phyloP scores from a whole-genome alignment of 208 protist genomes.

The Trypanosoma brucei region DNA sequence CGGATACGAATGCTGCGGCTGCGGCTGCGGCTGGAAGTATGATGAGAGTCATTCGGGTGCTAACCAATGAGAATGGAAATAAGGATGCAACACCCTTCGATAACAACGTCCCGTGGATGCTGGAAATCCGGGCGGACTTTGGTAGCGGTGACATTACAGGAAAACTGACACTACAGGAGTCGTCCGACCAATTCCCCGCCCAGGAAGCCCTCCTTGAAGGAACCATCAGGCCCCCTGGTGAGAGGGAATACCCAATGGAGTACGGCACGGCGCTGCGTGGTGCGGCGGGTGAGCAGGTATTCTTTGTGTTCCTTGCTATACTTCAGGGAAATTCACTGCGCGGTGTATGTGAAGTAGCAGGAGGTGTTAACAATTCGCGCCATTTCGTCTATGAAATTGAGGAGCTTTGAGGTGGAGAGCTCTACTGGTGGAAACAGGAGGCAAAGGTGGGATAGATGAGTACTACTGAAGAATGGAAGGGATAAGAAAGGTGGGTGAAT shows the following conservation, averaged over 20 bases:
- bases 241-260: constrained; percentile 85
- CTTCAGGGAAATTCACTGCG: constrained; percentile 84
- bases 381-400: constrained; percentile 84
- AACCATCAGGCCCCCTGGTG: constrained; percentile 71
- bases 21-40: constrained; percentile 44
- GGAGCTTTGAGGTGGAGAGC: constrained; percentile 48
- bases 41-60: constrained; percentile 80
- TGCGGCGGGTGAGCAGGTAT: constrained; percentile 47
- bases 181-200: constrained; percentile 45
- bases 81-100: constrained; percentile 77
- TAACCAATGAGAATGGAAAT: constrained; percentile 31
- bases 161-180: constrained; percentile 55
- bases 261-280: constrained; percentile 69
- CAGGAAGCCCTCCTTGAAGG: constrained; percentile 80
- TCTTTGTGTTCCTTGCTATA: constrained; percentile 79
- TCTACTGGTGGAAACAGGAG: too few relatives aligned
- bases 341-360: constrained; percentile 67
- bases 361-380: constrained; percentile 43
- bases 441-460: too few relatives aligned
- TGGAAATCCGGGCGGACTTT: constrained; percentile 74
- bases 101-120: constrained; percentile 71
- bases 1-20: constrained; percentile 42
- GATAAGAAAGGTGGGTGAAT: too few relatives aligned
- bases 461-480: too few relatives aligned
- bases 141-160: constrained; percentile 65